These are phyloP conservation scores for Yamadazyma blattariae DNA, from an alignment of 1,139 yeast species.

Conservation along the genomic window DNA sequence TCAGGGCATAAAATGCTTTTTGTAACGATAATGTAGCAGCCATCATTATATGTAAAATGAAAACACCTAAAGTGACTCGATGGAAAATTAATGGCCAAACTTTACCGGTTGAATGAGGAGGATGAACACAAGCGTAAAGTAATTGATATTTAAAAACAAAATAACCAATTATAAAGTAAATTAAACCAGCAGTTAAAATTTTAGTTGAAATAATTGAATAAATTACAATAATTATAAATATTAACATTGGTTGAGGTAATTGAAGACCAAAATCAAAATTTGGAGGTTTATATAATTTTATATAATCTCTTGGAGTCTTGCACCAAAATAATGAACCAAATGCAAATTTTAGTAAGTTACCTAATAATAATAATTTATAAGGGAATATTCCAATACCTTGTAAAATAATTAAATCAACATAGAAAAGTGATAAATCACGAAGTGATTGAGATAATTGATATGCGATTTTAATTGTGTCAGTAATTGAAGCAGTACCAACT, in stretches of 20 bases:
- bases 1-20: constrained; percentile 72
- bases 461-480: constrained; percentile 73
- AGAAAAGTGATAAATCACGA: constrained; percentile 68
- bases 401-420: constrained; percentile 68
- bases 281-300: constrained; percentile 51
- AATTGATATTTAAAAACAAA: constrained; percentile 66
- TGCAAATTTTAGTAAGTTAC: constrained; percentile 60
- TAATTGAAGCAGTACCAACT: constrained; percentile 72
- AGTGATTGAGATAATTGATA: constrained; percentile 72
- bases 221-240: constrained; percentile 57
- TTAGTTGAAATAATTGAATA: constrained; percentile 66
- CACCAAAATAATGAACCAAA: constrained; percentile 45
- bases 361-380: constrained; percentile 64
- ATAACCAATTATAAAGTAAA: constrained; percentile 61
- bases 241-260: constrained; percentile 62
- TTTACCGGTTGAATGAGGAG: constrained; percentile 69
- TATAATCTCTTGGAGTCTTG: constrained; percentile 59
- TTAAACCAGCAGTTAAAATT: constrained; percentile 60
- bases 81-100: constrained; percentile 68
- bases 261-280: constrained; percentile 64
- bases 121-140: constrained; percentile 64
- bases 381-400: constrained; percentile 90
- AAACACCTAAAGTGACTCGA: constrained; percentile 54
- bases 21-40: constrained; percentile 83
- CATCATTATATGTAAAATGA: constrained; percentile 81